phyloP scores from a whole-genome alignment of 495 filamentous ascomycete genomes.

The Haplographium delicatum region DNA sequence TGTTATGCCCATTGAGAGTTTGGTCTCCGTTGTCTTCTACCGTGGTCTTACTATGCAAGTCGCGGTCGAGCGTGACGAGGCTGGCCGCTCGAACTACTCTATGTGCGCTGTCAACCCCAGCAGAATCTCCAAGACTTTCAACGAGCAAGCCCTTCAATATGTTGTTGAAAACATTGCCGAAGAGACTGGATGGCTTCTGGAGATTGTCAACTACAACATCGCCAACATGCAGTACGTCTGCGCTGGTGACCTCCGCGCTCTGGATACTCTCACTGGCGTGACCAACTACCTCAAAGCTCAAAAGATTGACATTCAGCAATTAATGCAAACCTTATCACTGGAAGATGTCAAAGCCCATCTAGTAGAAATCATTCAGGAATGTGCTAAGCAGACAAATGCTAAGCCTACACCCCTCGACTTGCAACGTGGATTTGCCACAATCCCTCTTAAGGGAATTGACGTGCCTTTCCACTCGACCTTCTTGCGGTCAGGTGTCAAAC shows the following conservation, averaged over 20 bases:
- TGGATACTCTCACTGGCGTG: slow-evolving; percentile 84
- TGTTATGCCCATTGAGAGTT: slow-evolving; percentile 97
- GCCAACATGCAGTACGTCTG: slow-evolving; percentile 98
- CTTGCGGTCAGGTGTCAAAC: slow-evolving; percentile 94
- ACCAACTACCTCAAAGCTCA: slow-evolving; percentile 92
- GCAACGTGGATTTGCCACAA: slow-evolving; percentile 92
- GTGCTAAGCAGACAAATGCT: slow-evolving; percentile 74
- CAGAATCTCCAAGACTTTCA: slow-evolving; percentile 95
- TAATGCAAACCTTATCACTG: slow-evolving; percentile 75
- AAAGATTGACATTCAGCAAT: slow-evolving; percentile 90
- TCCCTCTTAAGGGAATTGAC: slow-evolving; percentile 93
- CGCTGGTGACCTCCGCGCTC: slow-evolving; percentile 91
- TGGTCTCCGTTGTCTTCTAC: slow-evolving; percentile 99
- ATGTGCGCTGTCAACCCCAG: slow-evolving; percentile 99
- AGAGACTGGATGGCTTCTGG: slow-evolving; percentile 87
- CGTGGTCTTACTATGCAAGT: slow-evolving; percentile 99
- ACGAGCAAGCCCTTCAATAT: slow-evolving; percentile 91
- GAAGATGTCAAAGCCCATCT: slow-evolving; percentile 75
- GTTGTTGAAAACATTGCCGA: slow-evolving; percentile 90
- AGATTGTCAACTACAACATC: slow-evolving; percentile 99
- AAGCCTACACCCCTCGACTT: slow-evolving; percentile 86
- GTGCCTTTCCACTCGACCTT: slow-evolving; percentile 99
- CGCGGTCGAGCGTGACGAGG: slow-evolving; percentile 90
- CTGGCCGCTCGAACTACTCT: slow-evolving; percentile 91
- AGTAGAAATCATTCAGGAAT: slow-evolving; percentile 78